Evolutionary conservation across 257 asterid species (phyloP).

Genomic region (Plantago ovata): DNA sequence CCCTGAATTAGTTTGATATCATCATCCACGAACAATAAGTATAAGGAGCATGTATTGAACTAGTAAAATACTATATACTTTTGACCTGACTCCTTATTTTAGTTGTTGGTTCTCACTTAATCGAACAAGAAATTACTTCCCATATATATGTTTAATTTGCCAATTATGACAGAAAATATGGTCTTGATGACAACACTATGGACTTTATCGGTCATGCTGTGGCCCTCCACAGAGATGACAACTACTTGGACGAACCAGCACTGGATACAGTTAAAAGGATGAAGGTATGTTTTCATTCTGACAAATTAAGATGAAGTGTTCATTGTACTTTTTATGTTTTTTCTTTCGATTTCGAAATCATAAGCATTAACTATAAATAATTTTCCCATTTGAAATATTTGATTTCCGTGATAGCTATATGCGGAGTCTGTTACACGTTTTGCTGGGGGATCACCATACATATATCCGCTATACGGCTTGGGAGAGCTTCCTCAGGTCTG

Average conservation of each 20-base stretch:
- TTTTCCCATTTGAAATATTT: slow-evolving; percentile 16
- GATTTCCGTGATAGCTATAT: slow-evolving; percentile 55
- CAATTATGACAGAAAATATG: slow-evolving; percentile 58
- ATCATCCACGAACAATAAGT: background rate
- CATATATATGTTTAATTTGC: background rate
- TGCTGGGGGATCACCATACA: slow-evolving; percentile 97
- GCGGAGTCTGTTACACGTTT: slow-evolving; percentile 89
- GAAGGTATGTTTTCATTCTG: slow-evolving; percentile 45
- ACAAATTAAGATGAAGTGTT: slow-evolving; percentile 4
- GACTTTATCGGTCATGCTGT: slow-evolving; percentile 90
- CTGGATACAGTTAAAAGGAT: slow-evolving; percentile 84
- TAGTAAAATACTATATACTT: background rate
- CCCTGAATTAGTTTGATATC: slow-evolving; percentile 2
- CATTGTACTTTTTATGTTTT: background rate
- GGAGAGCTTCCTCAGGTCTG: slow-evolving; percentile 99
- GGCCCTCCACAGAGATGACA: slow-evolving; percentile 91
- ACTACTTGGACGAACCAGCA: slow-evolving; percentile 82
- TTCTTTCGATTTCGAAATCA: background rate
- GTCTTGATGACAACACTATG: slow-evolving; percentile 90
- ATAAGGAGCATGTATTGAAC: background rate
- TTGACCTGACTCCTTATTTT: slow-evolving; percentile 11
- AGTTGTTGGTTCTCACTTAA: too few relatives aligned
- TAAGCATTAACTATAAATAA: background rate
- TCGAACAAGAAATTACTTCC: too few relatives aligned
- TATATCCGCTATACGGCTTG: slow-evolving; percentile 89